Evolutionary conservation across 805 yeast species (phyloP), one percentile per base, ranked within the genome.

Genomic region (Saccharomycopsis sp.): DNA sequence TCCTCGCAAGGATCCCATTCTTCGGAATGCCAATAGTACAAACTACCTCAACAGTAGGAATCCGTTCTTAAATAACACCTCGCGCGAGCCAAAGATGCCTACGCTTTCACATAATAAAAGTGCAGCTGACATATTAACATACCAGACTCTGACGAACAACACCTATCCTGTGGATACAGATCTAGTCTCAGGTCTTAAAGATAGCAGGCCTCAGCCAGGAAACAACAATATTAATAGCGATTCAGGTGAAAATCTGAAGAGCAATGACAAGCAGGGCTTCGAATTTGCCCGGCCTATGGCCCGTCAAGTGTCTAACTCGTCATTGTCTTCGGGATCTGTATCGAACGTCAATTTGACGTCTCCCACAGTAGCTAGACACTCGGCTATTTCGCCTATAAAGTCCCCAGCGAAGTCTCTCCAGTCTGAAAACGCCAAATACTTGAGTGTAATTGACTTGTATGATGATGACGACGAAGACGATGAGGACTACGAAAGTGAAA

Each of bases 371-470:
- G 49, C 22, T 17, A 44, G 49, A 44, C 49, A 12, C 20, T 44
- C 49, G 3, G 9, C 12, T 44, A 12, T 19, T 9, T 53, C 56
- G 17, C 59, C 59, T 8, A 52, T 53, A 47, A 47, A 47, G 44
- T 53, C 56, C 2, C 59, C 59, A 2, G 52, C 47, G n/a, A 57
- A 57, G 22, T 57, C 59, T 15, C 47, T 57, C 9, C n/a, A 55
- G 34, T 44, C 47, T 3, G 42, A 41, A 52, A 58, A 58, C 51
- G 59, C 62, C 22, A 58, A 58, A 24, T 58, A 58, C 44, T 29
- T 58, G 14, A 58, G 62, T 35, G 58, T 58, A 3, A 56, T 58
- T 25, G 62, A 58, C 42, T 53, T 58, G 23, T 58, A 58, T 24
- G 62, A 56, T 29, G 62, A 58, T 19, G 62, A 58, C 42, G 53